phyloP scores from a whole-genome alignment of 2,329 filamentous ascomycete genomes.

The Pseudogymnoascus sp. region DNA sequence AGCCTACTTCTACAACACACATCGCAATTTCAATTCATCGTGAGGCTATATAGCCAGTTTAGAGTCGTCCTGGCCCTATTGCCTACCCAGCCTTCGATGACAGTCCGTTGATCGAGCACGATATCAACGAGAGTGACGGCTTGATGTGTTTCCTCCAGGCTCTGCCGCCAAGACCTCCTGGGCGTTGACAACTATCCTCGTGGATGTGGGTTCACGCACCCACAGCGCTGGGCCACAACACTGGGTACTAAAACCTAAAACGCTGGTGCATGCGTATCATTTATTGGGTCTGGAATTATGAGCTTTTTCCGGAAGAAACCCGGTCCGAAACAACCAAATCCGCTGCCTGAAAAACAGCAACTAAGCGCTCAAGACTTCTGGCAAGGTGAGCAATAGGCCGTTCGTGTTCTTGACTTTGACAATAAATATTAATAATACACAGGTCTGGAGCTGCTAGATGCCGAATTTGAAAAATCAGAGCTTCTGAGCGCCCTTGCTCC shows the following conservation, averaged over 20 bases:
- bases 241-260: no score
- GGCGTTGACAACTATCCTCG: no score
- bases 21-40: neutral
- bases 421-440: neutral
- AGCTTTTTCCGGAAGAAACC: neutral
- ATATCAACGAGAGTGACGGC: no score
- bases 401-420: neutral
- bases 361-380: neutral
- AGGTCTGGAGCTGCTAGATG: neutral
- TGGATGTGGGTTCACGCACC: no score
- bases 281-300: neutral
- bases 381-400: neutral
- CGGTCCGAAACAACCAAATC: neutral
- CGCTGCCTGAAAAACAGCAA: neutral
- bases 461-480: neutral
- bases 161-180: no score
- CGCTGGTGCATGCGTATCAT: neutral
- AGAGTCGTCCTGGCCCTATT: neutral
- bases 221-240: no score
- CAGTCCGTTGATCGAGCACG: no score
- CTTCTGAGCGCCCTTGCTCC: neutral
- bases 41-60: neutral
- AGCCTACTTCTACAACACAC: neutral
- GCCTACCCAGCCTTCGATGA: no score
- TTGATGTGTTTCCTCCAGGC: no score